Conservation (phyloP, 768 basidiomycete species). For the Hericium coralloides region DNA sequence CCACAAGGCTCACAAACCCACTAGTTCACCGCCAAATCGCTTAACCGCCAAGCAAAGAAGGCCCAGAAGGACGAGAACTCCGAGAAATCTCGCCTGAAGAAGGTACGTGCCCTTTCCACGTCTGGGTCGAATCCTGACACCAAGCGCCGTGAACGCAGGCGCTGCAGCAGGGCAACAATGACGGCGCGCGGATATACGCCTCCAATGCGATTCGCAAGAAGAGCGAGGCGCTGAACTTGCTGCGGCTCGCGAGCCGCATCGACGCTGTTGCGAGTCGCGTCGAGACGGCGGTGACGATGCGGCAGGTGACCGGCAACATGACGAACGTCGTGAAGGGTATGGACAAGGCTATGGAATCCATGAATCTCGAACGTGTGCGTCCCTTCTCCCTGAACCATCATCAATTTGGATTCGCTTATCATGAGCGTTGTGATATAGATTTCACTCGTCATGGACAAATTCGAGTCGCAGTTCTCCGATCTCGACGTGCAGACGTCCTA, state of each 20-base stretch:
- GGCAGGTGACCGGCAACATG: slow-evolving; percentile 94
- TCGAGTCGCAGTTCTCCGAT: slow-evolving; percentile 92
- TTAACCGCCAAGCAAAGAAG: slow-evolving; percentile 93
- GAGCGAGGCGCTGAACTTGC: slow-evolving; percentile 84
- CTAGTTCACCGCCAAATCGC: slow-evolving; percentile 96
- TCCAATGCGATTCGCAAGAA: slow-evolving; percentile 98
- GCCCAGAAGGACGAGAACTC: slow-evolving; percentile 89
- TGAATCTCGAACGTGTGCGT: slow-evolving; percentile 94
- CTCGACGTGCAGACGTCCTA: slow-evolving; percentile 96
- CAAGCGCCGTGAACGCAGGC: slow-evolving; percentile 44
- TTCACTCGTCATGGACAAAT: slow-evolving; percentile 98
- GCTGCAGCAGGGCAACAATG: slow-evolving; percentile 90
- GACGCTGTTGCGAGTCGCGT: slow-evolving; percentile 96
- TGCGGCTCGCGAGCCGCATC: slow-evolving; percentile 83
- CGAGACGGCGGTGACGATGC: slow-evolving; percentile 98
- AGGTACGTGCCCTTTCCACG: slow-evolving; percentile 39
- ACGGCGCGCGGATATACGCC: slow-evolving; percentile 96
- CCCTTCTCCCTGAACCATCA: not conserved
- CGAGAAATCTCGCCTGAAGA: slow-evolving; percentile 89
- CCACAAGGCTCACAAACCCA: not conserved
- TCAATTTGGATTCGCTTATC: slow-evolving; percentile 76
- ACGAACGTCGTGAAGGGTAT: slow-evolving; percentile 93
- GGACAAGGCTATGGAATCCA: slow-evolving; percentile 98
- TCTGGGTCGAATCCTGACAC: not conserved
- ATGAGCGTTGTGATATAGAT: slow-evolving; percentile 72